These are phyloP conservation scores for Hypoxylon sp. DNA, from an alignment of 2,329 filamentous ascomycete genomes.

Conservation along the genomic window DNA sequence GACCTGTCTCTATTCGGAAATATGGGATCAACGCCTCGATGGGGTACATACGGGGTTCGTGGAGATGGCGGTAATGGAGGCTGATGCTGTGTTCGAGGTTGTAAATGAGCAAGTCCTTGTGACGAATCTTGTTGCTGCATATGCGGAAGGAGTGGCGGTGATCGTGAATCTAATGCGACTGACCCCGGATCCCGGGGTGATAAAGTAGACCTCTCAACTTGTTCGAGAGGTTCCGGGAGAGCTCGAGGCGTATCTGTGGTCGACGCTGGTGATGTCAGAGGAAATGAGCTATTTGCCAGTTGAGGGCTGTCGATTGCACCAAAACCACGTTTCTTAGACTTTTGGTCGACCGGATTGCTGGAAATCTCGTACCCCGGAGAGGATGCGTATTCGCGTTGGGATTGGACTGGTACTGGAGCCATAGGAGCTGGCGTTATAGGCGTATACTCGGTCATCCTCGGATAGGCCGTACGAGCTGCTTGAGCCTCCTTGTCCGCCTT, in stretches of 20 bases:
- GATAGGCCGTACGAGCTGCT: constrained; percentile 53
- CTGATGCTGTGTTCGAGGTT: constrained; percentile 49
- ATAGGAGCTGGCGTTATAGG: constrained; percentile 54
- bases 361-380: constrained; percentile 55
- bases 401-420: constrained; percentile 45
- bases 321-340: constrained; percentile 49
- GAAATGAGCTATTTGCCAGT: constrained; percentile 48
- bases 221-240: constrained; percentile 52
- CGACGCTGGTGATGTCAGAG: constrained; percentile 52
- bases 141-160: constrained; percentile 50
- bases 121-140: constrained; percentile 49
- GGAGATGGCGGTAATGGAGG: constrained; percentile 49
- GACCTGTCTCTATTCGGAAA: constrained; percentile 55
- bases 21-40: constrained; percentile 53
- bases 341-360: constrained; percentile 48
- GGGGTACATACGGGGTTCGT: constrained; percentile 49
- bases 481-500: constrained; percentile 61
- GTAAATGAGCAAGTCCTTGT: constrained; percentile 48
- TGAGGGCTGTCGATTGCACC: constrained; percentile 50
- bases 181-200: constrained; percentile 52
- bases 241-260: constrained; percentile 52
- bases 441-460: constrained; percentile 52
- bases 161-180: constrained; percentile 48
- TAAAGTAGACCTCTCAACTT: constrained; percentile 51
- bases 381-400: constrained; percentile 54